Conservation (phyloP, 441 rosid genomes). For the Populus tomentosa region DNA sequence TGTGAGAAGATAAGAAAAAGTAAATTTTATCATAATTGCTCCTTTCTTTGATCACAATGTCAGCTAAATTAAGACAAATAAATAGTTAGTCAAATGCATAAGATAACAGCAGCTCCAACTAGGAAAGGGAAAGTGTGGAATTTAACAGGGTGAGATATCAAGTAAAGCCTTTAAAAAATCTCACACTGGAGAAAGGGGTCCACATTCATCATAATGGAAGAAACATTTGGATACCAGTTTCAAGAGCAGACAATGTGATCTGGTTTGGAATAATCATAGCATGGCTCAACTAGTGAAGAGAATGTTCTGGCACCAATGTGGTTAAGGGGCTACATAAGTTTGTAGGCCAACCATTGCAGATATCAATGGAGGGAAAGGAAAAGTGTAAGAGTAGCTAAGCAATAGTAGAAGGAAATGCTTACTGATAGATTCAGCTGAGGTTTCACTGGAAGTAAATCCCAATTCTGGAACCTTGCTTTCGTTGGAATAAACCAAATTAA, state of each 20-base stretch:
- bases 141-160: neutral
- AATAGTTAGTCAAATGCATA: too few relatives aligned
- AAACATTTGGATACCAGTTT: neutral
- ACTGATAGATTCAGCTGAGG: conserved; percentile 12
- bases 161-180: neutral
- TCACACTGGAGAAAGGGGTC: neutral
- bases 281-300: too few relatives aligned
- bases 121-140: neutral
- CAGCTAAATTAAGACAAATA: neutral
- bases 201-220: too few relatives aligned
- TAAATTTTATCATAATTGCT: neutral
- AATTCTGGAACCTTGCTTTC: neutral
- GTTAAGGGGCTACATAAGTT: too few relatives aligned
- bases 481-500: neutral
- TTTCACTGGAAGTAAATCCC: conserved; percentile 5
- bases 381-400: neutral
- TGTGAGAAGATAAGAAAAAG: neutral
- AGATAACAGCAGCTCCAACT: neutral
- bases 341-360: too few relatives aligned
- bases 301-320: too few relatives aligned
- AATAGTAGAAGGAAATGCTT: neutral
- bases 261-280: too few relatives aligned
- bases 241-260: neutral
- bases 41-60: neutral
- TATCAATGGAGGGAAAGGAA: neutral